Conservation (phyloP, 2,329 filamentous ascomycete species). For the Penicillium sp. region DNA sequence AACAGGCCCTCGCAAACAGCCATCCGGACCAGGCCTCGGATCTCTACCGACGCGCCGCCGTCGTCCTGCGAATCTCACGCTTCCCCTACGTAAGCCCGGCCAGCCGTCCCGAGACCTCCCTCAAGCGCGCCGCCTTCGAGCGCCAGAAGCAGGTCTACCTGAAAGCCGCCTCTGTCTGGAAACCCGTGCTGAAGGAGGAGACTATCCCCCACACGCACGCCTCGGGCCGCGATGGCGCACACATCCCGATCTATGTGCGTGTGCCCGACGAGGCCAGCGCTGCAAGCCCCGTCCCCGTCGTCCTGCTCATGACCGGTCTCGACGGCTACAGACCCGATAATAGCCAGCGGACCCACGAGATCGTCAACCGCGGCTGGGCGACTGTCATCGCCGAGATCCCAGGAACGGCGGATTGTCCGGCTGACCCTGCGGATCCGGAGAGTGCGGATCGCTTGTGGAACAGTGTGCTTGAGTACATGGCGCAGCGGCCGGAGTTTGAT, state of each 20-base stretch:
- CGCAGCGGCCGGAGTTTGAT: slow-evolving; percentile 52
- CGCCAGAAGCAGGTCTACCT: slow-evolving; percentile 64
- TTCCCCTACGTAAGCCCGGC: slow-evolving; percentile 55
- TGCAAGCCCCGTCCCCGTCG: slow-evolving; percentile 48
- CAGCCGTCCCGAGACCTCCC: slow-evolving; percentile 23
- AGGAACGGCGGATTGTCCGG: slow-evolving; percentile 66
- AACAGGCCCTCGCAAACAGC: slow-evolving; percentile 49
- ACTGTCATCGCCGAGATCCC: slow-evolving; percentile 63
- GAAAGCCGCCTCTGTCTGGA: slow-evolving; percentile 56
- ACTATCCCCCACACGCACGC: slow-evolving; percentile 58
- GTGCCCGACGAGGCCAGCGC: slow-evolving; percentile 50
- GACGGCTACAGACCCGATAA: slow-evolving; percentile 59
- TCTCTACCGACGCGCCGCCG: slow-evolving; percentile 68
- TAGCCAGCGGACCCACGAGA: slow-evolving; percentile 57
- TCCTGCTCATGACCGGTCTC: slow-evolving; percentile 59
- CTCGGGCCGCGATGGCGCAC: slow-evolving; percentile 50
- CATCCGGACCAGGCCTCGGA: slow-evolving; percentile 56
- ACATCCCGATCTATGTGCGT: slow-evolving; percentile 65
- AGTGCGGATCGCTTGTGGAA: slow-evolving; percentile 62
- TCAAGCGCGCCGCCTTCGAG: slow-evolving; percentile 63
- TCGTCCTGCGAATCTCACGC: slow-evolving; percentile 69
- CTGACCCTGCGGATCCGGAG: slow-evolving; percentile 59
- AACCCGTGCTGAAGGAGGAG: slow-evolving; percentile 61
- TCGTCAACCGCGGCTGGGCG: slow-evolving; percentile 63
- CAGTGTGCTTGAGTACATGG: slow-evolving; percentile 62